These are phyloP conservation scores for Wickerhamiella allomyrinae DNA, from an alignment of 805 yeast species.

Conservation along the genomic window DNA sequence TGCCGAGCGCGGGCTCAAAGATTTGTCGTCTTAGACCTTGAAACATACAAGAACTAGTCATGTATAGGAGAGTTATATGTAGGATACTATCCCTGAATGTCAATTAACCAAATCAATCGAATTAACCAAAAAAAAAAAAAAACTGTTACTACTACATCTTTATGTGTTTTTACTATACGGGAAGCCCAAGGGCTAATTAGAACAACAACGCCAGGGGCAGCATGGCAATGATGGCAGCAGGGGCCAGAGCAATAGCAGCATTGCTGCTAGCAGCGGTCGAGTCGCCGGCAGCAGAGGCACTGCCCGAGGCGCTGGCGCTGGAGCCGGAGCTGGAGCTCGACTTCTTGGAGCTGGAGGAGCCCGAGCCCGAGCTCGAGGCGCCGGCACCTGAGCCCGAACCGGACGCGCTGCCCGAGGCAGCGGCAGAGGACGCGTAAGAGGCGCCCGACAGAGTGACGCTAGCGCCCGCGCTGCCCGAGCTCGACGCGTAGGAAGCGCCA, in stretches of 20 bases:
- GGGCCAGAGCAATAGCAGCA: neutral
- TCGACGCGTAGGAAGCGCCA: conserved; percentile 6
- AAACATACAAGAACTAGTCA: too few species aligned
- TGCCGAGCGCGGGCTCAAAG: conserved; percentile 6
- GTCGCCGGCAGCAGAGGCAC: conserved; percentile 1
- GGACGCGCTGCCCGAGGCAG: conserved; percentile 10
- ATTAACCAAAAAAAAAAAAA: too few species aligned
- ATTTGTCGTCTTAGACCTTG: too few species aligned
- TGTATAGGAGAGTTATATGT: too few species aligned
- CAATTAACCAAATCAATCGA: too few species aligned
- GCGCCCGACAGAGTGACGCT: conserved; percentile 10
- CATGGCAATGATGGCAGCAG: conserved; percentile 8
- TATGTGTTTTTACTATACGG: neutral
- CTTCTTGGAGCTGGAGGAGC: conserved; percentile 6
- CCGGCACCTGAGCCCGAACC: conserved; percentile 8
- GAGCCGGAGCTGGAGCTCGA: conserved; percentile 3
- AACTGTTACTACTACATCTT: neutral
- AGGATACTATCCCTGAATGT: too few species aligned
- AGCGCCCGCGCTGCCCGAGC: conserved; percentile 5
- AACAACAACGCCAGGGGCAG: conserved; percentile 9
- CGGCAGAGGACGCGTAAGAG: conserved; percentile 6
- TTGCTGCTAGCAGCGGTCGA: conserved; percentile 7
- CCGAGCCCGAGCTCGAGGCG: conserved; percentile 4
- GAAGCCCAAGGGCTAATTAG: neutral
- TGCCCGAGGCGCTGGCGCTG: conserved; percentile 4